Evolutionary conservation across 345 rosid genomes (phyloP), one percentile per base, ranked within the genome.

Genomic region (Clausena lansium): DNA sequence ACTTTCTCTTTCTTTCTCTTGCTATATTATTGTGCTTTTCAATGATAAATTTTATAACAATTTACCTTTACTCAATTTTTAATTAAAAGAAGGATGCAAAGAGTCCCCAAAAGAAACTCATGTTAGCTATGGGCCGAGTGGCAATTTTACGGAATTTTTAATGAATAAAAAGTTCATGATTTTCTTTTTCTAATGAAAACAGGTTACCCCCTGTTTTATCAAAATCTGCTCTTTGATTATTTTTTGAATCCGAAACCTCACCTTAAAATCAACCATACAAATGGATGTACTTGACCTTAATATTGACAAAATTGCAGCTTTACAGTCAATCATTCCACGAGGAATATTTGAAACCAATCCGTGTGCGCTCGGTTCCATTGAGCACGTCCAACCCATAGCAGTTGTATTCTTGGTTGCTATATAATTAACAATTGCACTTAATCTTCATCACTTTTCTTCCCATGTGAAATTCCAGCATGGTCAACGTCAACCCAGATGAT

Each of bases 391-490:
- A 55, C 30, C 50, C 41, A 33, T 36, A 13, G 39, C 65, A 58
- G 54, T 14, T 61, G 57, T 60, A 15, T 28, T 39, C 6, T 60
- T 59, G 22, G 67, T 28, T 70, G 76, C 39, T 27, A 9, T 15
- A 1, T 13, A 24, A 41, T 74, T 45, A 61, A 74, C 52, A 25
- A 61, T 27, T 59, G 38, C 5, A 74, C 35, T 61, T 61, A 39
- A 57, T 73, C 52, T 74, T 41, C 77, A 41, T 59, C 32, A 7
- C 2, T 30, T 74, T 28, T 41, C 68, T 41, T 41, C 50, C 74
- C 35, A 77, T 77, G 62, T 32, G 70, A 57, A 58, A 38, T 68
- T 59, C 69, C 67, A 68, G 45, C 39, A 30, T 2, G 74, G 61
- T 30, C 61, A 52, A 52, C 7, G 50, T 52, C 57, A 70, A 52